Base-by-base conservation (phyloP, 345 rosid genomes). In the Erysimum cheiranthoides region DNA sequence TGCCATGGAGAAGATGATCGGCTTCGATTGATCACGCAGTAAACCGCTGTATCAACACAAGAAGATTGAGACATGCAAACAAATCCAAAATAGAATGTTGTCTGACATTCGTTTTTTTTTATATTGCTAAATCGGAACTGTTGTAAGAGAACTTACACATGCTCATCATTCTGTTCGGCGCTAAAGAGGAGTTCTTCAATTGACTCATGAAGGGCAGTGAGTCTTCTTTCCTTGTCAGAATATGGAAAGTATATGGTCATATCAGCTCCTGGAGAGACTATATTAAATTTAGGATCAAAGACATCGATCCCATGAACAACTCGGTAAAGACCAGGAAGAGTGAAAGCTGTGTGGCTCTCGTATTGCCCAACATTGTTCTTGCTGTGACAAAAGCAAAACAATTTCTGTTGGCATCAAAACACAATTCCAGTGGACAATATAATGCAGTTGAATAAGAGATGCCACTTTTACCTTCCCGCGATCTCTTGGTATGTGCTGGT, bases 261-360 rank as follows among this genome's bases (percentile, higher is more conserved):
- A 65, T 89, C 89, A 39, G 89, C 90, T 25, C 88, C 90, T 38
- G 89, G 93, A 39, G 90, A 86, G 45, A 85, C 93, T 14, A 86
- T 86, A 18, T 85, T 88, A 66, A 88, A 86, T 77, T 86, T 86
- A 6, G 93, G 86, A 76, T 86, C 82, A 52, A 85, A 86, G 59
- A 88, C 90, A 74, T 88, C 77, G 8, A 88, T 80, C 27, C 93
- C 93, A 50, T 88, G 89, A 51, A 86, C 87, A 73, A 86, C 90
- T 28, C 82, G 76, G 51, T 88, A 86, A 43, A 82, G 82, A 39
- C 90, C 89, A 28, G 90, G 90, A 49, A 88, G 85, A 50, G 90
- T 86, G 66, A 86, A 88, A 72, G 87, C 82, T 18, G 90, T 80
- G 85, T 83, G 90, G 84, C 86, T 80, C 67, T 85, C 84, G 13